Conservation (phyloP, 78 protist genomes). For the Andalucia godoyi region DNA sequence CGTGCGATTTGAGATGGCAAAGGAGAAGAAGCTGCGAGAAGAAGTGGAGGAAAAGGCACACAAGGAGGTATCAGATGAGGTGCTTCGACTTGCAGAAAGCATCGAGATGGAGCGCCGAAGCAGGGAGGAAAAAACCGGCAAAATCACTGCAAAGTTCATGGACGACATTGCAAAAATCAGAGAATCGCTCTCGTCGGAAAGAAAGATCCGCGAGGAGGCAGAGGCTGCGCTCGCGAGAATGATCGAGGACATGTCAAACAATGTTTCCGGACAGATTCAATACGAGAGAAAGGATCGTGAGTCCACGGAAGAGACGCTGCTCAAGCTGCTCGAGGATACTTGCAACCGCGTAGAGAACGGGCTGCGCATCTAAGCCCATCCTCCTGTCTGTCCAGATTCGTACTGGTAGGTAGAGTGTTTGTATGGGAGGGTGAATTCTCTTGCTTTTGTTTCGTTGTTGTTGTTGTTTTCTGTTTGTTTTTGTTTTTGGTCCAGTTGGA, state of each 20-base stretch:
- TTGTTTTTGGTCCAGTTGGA: too few relatives aligned
- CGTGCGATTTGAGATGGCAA: background rate
- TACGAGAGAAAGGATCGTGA: slow-evolving; percentile 19
- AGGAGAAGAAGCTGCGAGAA: background rate
- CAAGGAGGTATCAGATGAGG: background rate
- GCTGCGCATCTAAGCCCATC: background rate
- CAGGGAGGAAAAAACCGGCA: slow-evolving; percentile 2
- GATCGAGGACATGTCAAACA: slow-evolving; percentile 24
- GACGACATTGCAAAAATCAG: slow-evolving; percentile 9
- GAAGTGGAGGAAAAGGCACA: background rate
- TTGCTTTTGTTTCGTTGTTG: background rate
- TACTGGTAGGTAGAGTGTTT: background rate
- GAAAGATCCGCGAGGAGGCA: slow-evolving; percentile 18
- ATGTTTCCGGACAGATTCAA: background rate
- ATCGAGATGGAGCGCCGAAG: background rate
- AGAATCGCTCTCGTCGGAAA: background rate
- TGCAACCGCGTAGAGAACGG: slow-evolving; percentile 1
- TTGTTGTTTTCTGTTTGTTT: too few relatives aligned
- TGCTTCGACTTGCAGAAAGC: background rate
- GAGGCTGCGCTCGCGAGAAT: slow-evolving; percentile 9
- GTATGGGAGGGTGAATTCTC: background rate
- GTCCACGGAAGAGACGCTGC: slow-evolving; percentile 29
- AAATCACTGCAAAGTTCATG: background rate
- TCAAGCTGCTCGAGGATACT: slow-evolving; percentile 24
- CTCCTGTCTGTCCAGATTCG: background rate